Conservation (phyloP, 2,329 filamentous ascomycete genomes). For the Colletotrichum destructivum region DNA sequence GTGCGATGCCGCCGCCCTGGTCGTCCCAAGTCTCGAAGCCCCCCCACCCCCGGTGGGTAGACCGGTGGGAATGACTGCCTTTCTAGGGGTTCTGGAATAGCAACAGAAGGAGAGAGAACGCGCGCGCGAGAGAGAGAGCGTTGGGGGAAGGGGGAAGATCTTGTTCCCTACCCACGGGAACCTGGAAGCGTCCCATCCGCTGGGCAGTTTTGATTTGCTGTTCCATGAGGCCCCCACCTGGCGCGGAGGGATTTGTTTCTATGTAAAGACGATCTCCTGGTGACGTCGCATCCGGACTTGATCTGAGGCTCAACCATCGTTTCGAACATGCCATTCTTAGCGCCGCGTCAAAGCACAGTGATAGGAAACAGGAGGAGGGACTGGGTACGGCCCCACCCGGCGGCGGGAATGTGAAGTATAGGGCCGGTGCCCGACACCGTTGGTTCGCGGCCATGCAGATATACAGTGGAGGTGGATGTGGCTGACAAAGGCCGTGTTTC, state of each 20-base stretch:
- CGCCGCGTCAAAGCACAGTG: background rate
- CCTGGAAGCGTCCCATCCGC: conserved; percentile 24
- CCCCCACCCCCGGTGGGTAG: background rate
- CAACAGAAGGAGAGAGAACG: background rate
- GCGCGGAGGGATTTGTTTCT: conserved; percentile 22
- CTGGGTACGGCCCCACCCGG: conserved; percentile 23
- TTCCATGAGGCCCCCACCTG: background rate
- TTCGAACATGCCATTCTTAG: conserved; percentile 34
- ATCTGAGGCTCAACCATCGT: conserved; percentile 23
- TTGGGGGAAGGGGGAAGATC: conserved; percentile 4
- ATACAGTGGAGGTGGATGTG: background rate
- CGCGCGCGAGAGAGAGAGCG: background rate
- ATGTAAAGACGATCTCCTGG: conserved; percentile 28
- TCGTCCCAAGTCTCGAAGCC: conserved; percentile 31
- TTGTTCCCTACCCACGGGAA: background rate
- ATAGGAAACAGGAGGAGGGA: conserved; percentile 6
- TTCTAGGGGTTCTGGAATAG: background rate
- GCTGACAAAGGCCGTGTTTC: background rate
- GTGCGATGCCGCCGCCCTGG: conserved; percentile 22
- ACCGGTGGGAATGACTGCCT: background rate
- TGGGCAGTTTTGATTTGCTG: conserved; percentile 30
- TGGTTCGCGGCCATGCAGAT: background rate
- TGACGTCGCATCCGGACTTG: conserved; percentile 12
- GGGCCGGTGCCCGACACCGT: background rate
- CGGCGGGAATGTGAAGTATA: background rate